Conservation (phyloP, 805 yeast genomes). For the Myxozyma vanderwaltii region DNA sequence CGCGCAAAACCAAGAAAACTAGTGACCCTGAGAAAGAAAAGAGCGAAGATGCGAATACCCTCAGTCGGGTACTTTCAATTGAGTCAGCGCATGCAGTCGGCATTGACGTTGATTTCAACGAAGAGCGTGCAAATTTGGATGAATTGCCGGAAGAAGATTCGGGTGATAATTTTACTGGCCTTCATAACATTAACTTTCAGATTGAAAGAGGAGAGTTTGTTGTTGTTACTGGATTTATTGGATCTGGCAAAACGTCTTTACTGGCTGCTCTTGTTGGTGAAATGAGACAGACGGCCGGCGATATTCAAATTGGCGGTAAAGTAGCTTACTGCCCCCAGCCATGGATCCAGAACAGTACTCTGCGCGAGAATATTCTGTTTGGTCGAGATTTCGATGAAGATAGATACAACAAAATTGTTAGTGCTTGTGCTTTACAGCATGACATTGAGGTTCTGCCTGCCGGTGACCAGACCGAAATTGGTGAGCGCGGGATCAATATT, state of each 20-base stretch:
- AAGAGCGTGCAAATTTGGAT: slow-evolving; percentile 37
- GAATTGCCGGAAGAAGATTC: slow-evolving; percentile 28
- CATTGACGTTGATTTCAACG: neutral
- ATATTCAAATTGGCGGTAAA: slow-evolving; percentile 55
- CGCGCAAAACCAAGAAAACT: slow-evolving; percentile 3
- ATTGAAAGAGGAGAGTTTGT: slow-evolving; percentile 69
- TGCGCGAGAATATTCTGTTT: slow-evolving; percentile 71
- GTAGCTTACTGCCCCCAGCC: slow-evolving; percentile 64
- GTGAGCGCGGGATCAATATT: slow-evolving; percentile 84
- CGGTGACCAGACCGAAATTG: slow-evolving; percentile 81
- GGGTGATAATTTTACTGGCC: slow-evolving; percentile 13
- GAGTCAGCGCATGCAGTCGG: slow-evolving; percentile 35
- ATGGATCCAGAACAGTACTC: slow-evolving; percentile 83
- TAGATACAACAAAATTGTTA: slow-evolving; percentile 56
- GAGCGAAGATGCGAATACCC: slow-evolving; percentile 26
- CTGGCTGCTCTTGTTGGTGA: slow-evolving; percentile 71
- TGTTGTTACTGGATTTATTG: slow-evolving; percentile 77
- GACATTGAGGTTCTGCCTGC: slow-evolving; percentile 70
- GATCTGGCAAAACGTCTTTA: slow-evolving; percentile 78
- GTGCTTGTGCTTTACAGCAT: slow-evolving; percentile 64
- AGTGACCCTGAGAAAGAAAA: slow-evolving; percentile 22
- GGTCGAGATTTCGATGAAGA: slow-evolving; percentile 57
- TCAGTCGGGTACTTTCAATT: slow-evolving; percentile 32
- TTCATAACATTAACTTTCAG: slow-evolving; percentile 54
- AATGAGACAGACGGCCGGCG: slow-evolving; percentile 61